Base-by-base conservation (phyloP, 306 rosid genomes). In the Senna siamea region DNA sequence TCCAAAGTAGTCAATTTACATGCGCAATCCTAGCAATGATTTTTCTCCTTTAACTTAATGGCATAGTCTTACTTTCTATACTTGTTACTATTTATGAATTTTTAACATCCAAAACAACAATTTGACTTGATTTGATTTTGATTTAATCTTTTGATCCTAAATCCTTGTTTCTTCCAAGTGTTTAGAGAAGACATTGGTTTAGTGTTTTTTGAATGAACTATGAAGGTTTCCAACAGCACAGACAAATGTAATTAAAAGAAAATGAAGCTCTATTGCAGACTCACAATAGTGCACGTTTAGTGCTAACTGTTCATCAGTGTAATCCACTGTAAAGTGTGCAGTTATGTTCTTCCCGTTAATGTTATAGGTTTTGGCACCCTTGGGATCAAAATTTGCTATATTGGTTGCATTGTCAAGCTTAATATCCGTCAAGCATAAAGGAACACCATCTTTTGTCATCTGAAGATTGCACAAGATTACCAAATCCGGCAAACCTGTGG, bases 291-390 rank as follows among this genome's bases (percentile, higher is more conserved):
- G 4, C 17, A 88, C 78, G 71, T 84, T 80, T 22, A 64, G 64
- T 70, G 6, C 11, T 66, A 75, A 64, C 70, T 79, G 57, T 4
- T 58, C 75, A 19, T 73, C 18, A 1, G 65, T 48, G 67, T 79
- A 92, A 77, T 94, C 99, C 71, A 78, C 32, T 22, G 93, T 18
- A 61, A 89, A 94, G 87, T 87, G 89, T 46, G 96, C 99, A 5
- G 5, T 12, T 44, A 86, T 4, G 17, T 80, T 32, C 70, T 69
- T 81, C 15, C 97, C 97, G 35, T 94, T 66, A 9, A 94, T 22
- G 2, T 22, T 79, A 80, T 92, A 87, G 23, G 70, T 23, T 9
- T 76, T 83, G 0, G 12, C 40, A 1, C 43, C 69, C 35, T 81
- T 69, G 2, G 92, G 96, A 76, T 70, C 88, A 30, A 80, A 1